phyloP scores from a whole-genome alignment of 306 rosid species.

The Citrullus amarus region DNA sequence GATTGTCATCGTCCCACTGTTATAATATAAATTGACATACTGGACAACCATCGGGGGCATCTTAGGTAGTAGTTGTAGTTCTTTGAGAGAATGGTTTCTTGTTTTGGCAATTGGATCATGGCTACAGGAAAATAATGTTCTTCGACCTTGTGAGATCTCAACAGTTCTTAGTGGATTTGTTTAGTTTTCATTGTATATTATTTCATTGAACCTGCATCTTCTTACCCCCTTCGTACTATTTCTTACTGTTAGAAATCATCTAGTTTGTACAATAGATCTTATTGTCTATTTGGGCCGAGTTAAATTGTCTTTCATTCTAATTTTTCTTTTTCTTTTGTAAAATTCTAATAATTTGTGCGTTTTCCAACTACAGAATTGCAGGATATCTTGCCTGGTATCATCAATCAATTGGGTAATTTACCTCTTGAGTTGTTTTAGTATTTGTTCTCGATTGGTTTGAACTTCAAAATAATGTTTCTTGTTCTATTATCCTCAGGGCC shows the following conservation, averaged over 20 bases:
- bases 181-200: neutral
- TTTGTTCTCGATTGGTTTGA: neutral
- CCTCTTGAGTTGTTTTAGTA: neutral
- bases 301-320: neutral
- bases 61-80: neutral
- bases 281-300: neutral
- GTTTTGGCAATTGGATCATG: neutral
- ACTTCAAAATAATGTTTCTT: neutral
- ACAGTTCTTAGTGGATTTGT: neutral
- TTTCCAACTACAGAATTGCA: constrained; percentile 67
- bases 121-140: neutral
- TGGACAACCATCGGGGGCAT: neutral
- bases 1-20: neutral
- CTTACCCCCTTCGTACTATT: neutral
- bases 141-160: neutral
- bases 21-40: neutral
- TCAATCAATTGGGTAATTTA: constrained; percentile 74
- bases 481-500: constrained; percentile 45
- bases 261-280: neutral
- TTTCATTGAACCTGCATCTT: neutral
- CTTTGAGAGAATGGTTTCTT: neutral
- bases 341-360: neutral
- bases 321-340: neutral
- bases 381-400: constrained; percentile 87
- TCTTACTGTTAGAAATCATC: neutral